Base-by-base conservation (phyloP, 148 eudicot species). In the Gaultheria prostrata region DNA sequence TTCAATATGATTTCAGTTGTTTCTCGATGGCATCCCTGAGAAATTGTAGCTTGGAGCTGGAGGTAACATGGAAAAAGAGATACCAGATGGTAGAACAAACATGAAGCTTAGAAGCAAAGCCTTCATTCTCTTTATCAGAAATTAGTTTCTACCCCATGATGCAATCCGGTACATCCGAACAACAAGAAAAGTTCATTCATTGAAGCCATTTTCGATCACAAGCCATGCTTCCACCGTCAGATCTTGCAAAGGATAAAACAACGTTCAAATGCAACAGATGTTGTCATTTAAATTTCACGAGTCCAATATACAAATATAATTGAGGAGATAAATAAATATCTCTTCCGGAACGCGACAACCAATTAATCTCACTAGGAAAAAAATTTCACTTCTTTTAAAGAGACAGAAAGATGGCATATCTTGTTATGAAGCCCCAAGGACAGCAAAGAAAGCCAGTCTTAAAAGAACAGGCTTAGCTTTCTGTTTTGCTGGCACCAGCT, bases 401-500 rank as follows among this genome's bases (percentile, higher is more conserved):
- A 35, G 56, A 61, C 33, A 45, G 75, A 80, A 57, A 67, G 26
- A 65, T 80, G 14, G 45, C 75, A 80, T 65, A 15, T 28, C 57
- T 46, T 80, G 76, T 67, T 67, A 46, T 67, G 83, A 65, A 80
- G 59, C 18, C 6, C 82, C 14, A 80, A 43, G 11, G 72, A 39
- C 48, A 45, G 74, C 71, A 57, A 79, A 8, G 50, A 35, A 35
- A 56, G 53, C 82, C 30, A 45, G 4, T 61, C 54, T 45, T 45
- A 46, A 18, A 4, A 35, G 15, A 28, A 67, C 4, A 18, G 32
- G 46, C 51, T 83, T 86, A 90, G 85, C 85, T 87, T 85, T 88
- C 87, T 20, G 88, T 79, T 69, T 82, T 87, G 56, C 84, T 89
- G 67, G 90, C 92, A 82, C 81, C 88, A 63, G 98, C 98, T 87